Base-by-base conservation (phyloP, 768 basidiomycete genomes). In the Coprinopsis cinerea region DNA sequence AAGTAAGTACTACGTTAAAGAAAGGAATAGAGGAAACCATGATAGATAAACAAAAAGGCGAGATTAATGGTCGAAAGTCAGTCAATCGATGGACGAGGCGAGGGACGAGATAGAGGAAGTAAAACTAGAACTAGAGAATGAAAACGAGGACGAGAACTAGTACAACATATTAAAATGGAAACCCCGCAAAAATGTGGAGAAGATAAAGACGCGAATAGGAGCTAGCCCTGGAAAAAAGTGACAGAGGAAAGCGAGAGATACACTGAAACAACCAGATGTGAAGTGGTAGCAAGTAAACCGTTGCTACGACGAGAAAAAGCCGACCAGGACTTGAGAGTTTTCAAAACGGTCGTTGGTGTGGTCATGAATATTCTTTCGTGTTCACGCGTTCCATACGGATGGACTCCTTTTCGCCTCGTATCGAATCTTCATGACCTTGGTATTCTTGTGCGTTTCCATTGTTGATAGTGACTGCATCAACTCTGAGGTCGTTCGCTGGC, bases 401-500 rank as follows among this genome's bases (percentile, higher is more conserved):
- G 11, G 58, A 62, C 11, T 71, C 73, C 24, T 59, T 59, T 40
- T 74, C 73, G 24, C 58, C 59, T 17, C 55, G 47, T 45, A 57
- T 59, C 1, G 59, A 53, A 13, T 67, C 65, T 6, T 67, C 64
- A 23, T 55, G 64, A 13, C 64, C 67, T 27, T 68, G 67, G 45
- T 74, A 68, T 20, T 77, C 72, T 43, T 72, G 45, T 6, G 73
- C 76, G 32, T 64, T 61, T 47, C 71, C 66, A n/a, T n/a, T n/a
- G 44, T 66, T 72, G 50, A 65, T 59, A 6, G 61, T 59, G 23
- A 60, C 59, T 44, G 59, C 61, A 47, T 79, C 75, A 27, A 61
- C 64, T 50, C 72, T 69, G 26, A 76, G 69, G 53, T 81, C 76
- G 54, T 68, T 75, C 26, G 73, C 71, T 1, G 88, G 88, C 4